Evolutionary conservation across 805 yeast genomes (phyloP), one percentile per base, ranked within the genome.

Genomic region (Kluyveromyces dobzhanskii): DNA sequence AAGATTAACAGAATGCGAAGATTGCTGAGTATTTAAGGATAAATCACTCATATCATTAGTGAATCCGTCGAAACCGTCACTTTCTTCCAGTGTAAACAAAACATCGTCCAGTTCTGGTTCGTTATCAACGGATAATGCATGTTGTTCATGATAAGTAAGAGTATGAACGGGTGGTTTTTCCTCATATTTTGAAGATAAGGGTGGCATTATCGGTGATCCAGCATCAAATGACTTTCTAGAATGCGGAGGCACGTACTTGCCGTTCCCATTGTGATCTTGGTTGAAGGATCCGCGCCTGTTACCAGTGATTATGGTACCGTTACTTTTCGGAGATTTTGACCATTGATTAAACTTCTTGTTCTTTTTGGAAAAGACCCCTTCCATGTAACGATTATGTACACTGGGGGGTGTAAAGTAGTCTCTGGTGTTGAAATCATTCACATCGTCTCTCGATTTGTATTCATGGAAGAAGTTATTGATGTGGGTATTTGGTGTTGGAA

Each of bases 341-440:
- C 37, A 34, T 6, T 10, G 16, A 44, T 58, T 46, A 45, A 59
- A 44, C 43, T 47, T 50, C 41, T 54, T 59, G 45, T 54, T 64
- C 54, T 47, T 39, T 25, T 46, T 67, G 57, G 64, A 71, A 61
- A 61, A 78, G 45, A 78, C 77, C 46, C 64, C 64, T 40, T 76
- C 85, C 81, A 81, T 73, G 55, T 78, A 81, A 46, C 78, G 80
- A 42, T 73, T 75, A 50, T 77, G 73, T 4, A 78, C 80, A 18
- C 87, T 76, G 40, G 81, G 82, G 3, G 92, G 92, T 3, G 92
- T 83, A 55, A 81, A 83, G 48, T 71, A 79, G 53, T 83, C 90
- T 49, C 78, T 80, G 37, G 90, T 69, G 47, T 75, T 75, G 50
- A 73, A 79, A 13, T 50, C 40, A 33, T 58, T 44, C 10, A 48